Evolutionary conservation across 1,284 basidiomycete genomes (phyloP).

Genomic region (Trichosporon sp.): DNA sequence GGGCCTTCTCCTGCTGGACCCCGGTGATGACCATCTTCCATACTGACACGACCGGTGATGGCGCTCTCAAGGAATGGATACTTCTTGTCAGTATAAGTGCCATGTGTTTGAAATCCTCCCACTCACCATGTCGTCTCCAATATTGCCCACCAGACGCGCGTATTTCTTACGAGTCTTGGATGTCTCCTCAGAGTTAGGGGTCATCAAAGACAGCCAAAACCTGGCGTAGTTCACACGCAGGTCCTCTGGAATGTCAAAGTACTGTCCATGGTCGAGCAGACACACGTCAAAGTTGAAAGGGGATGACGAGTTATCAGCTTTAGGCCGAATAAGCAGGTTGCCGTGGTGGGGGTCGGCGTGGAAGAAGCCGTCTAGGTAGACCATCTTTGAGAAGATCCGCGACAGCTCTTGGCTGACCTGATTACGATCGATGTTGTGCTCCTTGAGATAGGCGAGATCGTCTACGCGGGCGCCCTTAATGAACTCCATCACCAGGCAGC

Average conservation of each 20-base stretch:
- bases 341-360: constrained; percentile 55
- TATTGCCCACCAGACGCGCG: constrained; percentile 81
- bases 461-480: constrained; percentile 83
- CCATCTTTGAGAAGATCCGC: constrained; percentile 81
- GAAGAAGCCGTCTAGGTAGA: constrained; percentile 76
- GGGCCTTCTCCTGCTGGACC: constrained; percentile 42
- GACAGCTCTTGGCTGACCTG: constrained; percentile 85
- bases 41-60: constrained; percentile 59
- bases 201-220: constrained; percentile 81
- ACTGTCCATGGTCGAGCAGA: constrained; percentile 76
- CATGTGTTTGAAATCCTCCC: not conserved
- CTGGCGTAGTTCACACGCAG: constrained; percentile 59
- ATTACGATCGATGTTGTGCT: constrained; percentile 85
- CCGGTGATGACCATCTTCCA: constrained; percentile 26
- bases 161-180: constrained; percentile 69
- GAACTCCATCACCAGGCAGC: constrained; percentile 91
- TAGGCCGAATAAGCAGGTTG: constrained; percentile 82
- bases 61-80: constrained; percentile 70
- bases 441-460: constrained; percentile 75
- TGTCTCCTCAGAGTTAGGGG: constrained; percentile 60
- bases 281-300: constrained; percentile 93
- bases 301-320: constrained; percentile 59
- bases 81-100: constrained; percentile 14
- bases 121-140: constrained; percentile 73
- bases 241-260: constrained; percentile 77